Conservation (phyloP, 2,329 filamentous ascomycete genomes). For the Herpotrichia juniperi region DNA sequence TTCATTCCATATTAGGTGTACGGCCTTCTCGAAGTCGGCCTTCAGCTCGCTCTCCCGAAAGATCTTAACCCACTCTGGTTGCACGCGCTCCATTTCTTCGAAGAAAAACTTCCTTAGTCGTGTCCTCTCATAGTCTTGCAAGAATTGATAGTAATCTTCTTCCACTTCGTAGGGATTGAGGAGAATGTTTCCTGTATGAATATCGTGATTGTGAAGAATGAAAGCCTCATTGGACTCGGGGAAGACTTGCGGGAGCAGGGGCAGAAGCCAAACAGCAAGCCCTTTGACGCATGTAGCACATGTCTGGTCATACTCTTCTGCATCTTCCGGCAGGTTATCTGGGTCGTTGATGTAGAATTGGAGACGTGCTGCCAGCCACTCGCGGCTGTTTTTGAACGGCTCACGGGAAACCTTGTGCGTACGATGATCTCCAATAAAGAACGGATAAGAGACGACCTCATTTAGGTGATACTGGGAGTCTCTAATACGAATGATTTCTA, state of each 20-base stretch:
- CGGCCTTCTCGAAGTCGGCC: slow-evolving; percentile 5
- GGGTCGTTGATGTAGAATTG: slow-evolving; percentile 2
- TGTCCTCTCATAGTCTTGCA: slow-evolving; percentile 16
- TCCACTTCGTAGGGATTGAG: slow-evolving; percentile 8
- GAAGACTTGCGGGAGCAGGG: slow-evolving; percentile 5
- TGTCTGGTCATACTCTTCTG: background rate
- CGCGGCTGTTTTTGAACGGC: slow-evolving; percentile 9
- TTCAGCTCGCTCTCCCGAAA: slow-evolving; percentile 4
- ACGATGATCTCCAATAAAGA: slow-evolving; percentile 9
- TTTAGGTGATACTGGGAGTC: slow-evolving; percentile 5
- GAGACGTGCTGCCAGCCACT: slow-evolving; percentile 10
- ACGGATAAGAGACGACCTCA: slow-evolving; percentile 10
- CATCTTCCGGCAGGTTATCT: background rate
- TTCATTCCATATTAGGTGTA: background rate
- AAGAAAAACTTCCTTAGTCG: slow-evolving; percentile 11
- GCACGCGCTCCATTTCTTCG: slow-evolving; percentile 19
- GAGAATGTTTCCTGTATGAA: slow-evolving; percentile 9
- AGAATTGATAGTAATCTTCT: slow-evolving; percentile 1
- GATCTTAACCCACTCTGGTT: slow-evolving; percentile 13
- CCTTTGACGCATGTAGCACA: background rate
- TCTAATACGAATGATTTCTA: background rate
- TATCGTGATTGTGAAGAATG: background rate
- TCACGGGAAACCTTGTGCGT: slow-evolving; percentile 4
- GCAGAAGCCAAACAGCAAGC: background rate
- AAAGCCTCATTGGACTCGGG: slow-evolving; percentile 2